Evolutionary conservation across 2,329 filamentous ascomycete species (phyloP).

Genomic region (Arthrinium phaeospermum): DNA sequence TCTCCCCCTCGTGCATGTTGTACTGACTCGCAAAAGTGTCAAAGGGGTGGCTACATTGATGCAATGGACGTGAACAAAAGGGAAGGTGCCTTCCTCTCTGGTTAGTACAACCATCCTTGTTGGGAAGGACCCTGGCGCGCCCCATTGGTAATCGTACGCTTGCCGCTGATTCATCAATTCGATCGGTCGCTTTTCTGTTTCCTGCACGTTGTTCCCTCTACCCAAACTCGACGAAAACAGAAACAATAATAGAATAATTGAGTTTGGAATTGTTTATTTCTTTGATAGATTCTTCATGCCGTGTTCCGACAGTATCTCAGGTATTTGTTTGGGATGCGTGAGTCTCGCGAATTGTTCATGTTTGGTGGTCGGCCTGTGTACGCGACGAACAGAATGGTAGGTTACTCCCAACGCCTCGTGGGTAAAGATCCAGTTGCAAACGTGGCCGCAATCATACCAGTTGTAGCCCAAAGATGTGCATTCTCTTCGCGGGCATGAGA

Average conservation of each 20-base stretch:
- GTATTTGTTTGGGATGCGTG: background rate
- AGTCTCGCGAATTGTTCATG: background rate
- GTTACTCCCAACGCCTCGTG: background rate
- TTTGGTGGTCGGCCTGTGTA: background rate
- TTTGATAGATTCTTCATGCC: background rate
- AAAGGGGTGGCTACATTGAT: too few species aligned
- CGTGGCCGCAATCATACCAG: background rate
- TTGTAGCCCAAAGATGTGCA: background rate
- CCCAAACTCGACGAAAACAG: background rate
- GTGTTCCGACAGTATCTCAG: background rate
- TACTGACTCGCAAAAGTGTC: background rate
- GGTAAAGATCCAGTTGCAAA: background rate
- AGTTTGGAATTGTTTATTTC: background rate
- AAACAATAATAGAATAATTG: background rate
- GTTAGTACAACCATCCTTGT: background rate
- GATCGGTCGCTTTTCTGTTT: background rate
- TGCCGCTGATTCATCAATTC: background rate
- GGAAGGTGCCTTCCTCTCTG: background rate
- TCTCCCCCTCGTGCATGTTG: background rate
- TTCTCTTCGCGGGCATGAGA: background rate
- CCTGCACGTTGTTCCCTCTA: background rate
- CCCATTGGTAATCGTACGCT: background rate
- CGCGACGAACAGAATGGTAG: background rate
- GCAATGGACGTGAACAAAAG: background rate
- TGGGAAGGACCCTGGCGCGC: background rate